phyloP scores from a whole-genome alignment of 371 early-diverging fungal species.

The Batkoa obscura region DNA sequence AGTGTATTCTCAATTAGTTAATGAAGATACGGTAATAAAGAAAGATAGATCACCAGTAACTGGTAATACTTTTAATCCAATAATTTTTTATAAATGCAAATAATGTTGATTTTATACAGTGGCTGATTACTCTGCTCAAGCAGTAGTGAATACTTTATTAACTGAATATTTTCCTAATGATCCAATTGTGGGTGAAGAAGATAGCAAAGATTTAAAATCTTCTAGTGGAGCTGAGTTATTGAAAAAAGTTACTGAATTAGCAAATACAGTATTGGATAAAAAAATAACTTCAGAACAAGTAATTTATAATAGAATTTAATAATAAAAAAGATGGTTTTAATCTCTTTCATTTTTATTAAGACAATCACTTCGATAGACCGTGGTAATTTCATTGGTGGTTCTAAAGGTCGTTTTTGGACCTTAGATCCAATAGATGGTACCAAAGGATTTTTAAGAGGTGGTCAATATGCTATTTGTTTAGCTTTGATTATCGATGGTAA shows the following conservation, averaged over 20 bases:
- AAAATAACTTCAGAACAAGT: conserved; percentile 44
- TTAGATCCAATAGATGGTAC: conserved; percentile 93
- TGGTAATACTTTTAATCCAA: conserved; percentile 25
- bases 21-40: conserved; percentile 71
- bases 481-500: conserved; percentile 76
- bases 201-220: conserved; percentile 59
- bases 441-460: conserved; percentile 89
- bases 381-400: conserved; percentile 69
- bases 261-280: conserved; percentile 43
- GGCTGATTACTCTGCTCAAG: conserved; percentile 91
- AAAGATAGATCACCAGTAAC: conserved; percentile 91
- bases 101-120: conserved; percentile 19
- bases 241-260: conserved; percentile 57
- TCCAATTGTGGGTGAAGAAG: conserved; percentile 88
- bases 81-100: too few species aligned
- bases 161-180: conserved; percentile 57
- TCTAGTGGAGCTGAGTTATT: conserved; percentile 40
- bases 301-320: too few species aligned
- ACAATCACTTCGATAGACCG: conserved; percentile 68
- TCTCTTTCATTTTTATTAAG: conserved; percentile 22
- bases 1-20: conserved; percentile 64
- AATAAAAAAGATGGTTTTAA: too few species aligned
- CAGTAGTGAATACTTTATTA: conserved; percentile 73
- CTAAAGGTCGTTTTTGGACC: conserved; percentile 76
- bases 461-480: conserved; percentile 91